These are phyloP conservation scores for Chrysochromulina tobinii DNA, from an alignment of 78 protist species.

Conservation along the genomic window DNA sequence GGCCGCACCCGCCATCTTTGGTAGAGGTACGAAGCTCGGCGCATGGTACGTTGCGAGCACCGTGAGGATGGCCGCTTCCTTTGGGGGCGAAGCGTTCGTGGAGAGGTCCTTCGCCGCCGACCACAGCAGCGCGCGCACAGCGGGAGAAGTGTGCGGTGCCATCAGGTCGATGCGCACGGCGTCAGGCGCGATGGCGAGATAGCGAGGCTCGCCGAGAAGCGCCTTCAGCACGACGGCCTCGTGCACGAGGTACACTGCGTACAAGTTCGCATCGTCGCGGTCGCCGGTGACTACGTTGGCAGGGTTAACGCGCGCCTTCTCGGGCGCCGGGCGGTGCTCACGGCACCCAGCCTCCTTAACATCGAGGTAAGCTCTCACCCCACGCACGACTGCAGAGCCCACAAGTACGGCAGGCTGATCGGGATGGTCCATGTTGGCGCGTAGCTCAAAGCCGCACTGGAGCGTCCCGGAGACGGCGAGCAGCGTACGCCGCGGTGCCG, in stretches of 20 bases:
- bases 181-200: constrained; percentile 17
- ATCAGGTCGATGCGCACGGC: not conserved
- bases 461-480: constrained; percentile 26
- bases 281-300: not conserved
- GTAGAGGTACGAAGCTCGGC: not conserved
- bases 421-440: not conserved
- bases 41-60: not conserved
- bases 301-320: not conserved
- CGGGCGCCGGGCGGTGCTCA: not conserved
- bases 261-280: not conserved
- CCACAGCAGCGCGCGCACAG: not conserved
- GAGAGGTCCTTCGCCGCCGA: not conserved
- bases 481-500: not conserved
- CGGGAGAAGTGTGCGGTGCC: not conserved
- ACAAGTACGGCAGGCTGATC: not conserved
- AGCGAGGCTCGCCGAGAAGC: constrained; percentile 8
- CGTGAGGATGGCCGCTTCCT: not conserved
- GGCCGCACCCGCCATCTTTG: not conserved
- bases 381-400: not conserved
- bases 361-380: not conserved
- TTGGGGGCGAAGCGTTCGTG: not conserved
- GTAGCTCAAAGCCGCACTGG: constrained; percentile 3
- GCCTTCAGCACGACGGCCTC: not conserved
- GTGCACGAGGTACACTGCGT: constrained; percentile 4
- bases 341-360: not conserved